Base-by-base conservation (phyloP, 2,329 filamentous ascomycete genomes). In the Dactylonectria estremocensis region DNA sequence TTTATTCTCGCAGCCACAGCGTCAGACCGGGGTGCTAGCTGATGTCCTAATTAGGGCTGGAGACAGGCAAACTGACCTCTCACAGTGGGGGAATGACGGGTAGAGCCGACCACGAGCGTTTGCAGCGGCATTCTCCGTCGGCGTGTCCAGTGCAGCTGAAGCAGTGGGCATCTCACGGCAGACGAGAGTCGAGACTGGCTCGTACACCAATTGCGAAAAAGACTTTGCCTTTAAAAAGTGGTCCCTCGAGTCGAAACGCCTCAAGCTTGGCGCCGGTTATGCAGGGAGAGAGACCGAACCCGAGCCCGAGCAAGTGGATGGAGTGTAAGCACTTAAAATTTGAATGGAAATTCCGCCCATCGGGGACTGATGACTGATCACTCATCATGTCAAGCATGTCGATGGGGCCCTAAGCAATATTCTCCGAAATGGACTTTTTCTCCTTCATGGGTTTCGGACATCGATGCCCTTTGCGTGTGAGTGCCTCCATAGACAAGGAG, bases 71-170 rank as follows among this genome's bases (percentile, higher is more conserved):
- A 31, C 55, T 46, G 45, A 37, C 67, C 70, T 74, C 70, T 70
- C 50, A 73, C 48, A 50, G 50, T 16, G n/a, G 43, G 68, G 70
- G 56, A 64, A 66, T 74, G 72, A 71, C 70, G 69, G 61, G 61
- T 58, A n/a, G 58, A 56, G 61, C 58, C 16, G 54, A 56, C 37
- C 33, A 28, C 20, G 40, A 43, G 35, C n/a, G 43, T 7, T 35
- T 33, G 57, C 43, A 54, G 46, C 28, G 63, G 63, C 58, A 49
- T 50, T 33, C 57, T 54, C 62, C 56, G 49, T 54, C 20, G 18
- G 35, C 37, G 28, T 50, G 37, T 58, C 35, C 22, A 63, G 64
- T 66, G 52, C 49, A 66, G 53, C 60, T 45, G 49, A 40, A 53
- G 72, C 16, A 43, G 24, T 28, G 24, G 24, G 24, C 24, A 28